Evolutionary conservation across 208 protist species (phyloP).

Genomic region (Acanthamoeba healyi): DNA sequence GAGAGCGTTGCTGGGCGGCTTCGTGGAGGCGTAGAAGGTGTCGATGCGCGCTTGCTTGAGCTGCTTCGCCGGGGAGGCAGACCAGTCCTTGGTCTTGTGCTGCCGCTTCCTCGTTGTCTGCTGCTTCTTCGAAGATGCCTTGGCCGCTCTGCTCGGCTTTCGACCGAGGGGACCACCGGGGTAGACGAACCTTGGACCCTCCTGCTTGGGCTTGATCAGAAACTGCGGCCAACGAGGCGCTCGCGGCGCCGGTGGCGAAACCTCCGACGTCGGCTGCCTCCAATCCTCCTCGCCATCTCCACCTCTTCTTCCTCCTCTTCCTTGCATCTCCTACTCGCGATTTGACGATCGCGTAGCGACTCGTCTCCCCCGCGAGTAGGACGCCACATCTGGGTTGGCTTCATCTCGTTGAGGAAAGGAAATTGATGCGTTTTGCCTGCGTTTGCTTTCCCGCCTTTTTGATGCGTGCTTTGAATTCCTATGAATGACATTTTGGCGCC

Average conservation of each 20-base stretch:
- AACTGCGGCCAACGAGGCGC: neutral
- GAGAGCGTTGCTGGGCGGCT: neutral
- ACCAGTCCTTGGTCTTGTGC: neutral
- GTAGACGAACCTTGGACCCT: neutral
- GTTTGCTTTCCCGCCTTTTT: neutral
- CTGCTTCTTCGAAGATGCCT: neutral
- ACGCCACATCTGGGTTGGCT: too few species aligned
- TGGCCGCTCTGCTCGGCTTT: neutral
- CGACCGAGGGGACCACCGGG: neutral
- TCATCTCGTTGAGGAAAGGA: neutral
- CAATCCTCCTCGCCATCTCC: neutral
- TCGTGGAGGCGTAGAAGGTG: neutral
- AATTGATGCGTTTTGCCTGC: neutral
- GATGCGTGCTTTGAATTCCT: neutral
- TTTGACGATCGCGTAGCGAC: too few species aligned
- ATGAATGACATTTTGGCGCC: too few species aligned
- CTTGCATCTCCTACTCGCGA: too few species aligned
- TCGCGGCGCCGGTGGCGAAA: neutral
- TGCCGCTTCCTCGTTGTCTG: neutral
- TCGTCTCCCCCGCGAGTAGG: too few species aligned
- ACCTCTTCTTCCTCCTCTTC: neutral
- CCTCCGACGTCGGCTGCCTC: too few species aligned
- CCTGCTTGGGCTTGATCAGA: neutral
- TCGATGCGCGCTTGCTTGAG: neutral
- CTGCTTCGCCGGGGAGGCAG: neutral